Percentiles rank a stretch among this genome's conserved stretches.
phyloP scores from a whole-genome alignment of 352 stramenopile genomes.

The Phytophthora capsici region DNA sequence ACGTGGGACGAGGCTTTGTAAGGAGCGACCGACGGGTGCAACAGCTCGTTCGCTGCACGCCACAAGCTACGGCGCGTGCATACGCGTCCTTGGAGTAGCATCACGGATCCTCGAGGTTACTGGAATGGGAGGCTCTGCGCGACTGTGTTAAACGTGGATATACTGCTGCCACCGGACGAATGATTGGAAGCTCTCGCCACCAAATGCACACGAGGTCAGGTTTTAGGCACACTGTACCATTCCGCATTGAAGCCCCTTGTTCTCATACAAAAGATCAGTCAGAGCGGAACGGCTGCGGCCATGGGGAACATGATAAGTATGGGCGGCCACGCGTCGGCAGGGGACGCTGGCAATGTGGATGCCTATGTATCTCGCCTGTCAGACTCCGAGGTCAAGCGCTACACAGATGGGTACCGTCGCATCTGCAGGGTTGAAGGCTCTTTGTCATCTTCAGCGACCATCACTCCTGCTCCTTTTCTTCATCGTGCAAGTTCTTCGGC shows the following conservation, averaged over 20 bases:
- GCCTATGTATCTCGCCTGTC: slow-evolving; percentile 70
- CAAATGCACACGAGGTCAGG: neutral
- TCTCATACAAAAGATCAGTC: slow-evolving; percentile 30
- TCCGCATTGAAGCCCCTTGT: slow-evolving; percentile 28
- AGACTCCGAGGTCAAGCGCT: slow-evolving; percentile 64
- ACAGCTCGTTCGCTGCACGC: slow-evolving; percentile 15
- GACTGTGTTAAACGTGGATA: slow-evolving; percentile 16
- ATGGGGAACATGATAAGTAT: slow-evolving; percentile 83
- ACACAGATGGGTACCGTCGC: slow-evolving; percentile 74
- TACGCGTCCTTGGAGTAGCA: slow-evolving; percentile 34
- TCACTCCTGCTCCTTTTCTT: slow-evolving; percentile 13
- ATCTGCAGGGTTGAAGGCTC: slow-evolving; percentile 63
- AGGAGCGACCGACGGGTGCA: slow-evolving; percentile 6
- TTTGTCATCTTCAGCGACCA: slow-evolving; percentile 6
- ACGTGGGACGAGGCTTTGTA: neutral
- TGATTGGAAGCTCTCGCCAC: neutral
- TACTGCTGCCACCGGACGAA: too few species aligned
- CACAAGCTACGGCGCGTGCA: slow-evolving; percentile 19
- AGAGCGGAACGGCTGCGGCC: neutral
- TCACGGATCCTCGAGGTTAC: neutral
- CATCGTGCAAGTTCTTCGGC: slow-evolving; percentile 20
- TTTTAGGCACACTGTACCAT: neutral
- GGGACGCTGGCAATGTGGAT: slow-evolving; percentile 25
- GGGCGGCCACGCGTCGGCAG: slow-evolving; percentile 25
- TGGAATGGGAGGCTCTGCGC: slow-evolving; percentile 36